Conservation (phyloP, 805 yeast genomes). For the Saturnispora besseyi region DNA sequence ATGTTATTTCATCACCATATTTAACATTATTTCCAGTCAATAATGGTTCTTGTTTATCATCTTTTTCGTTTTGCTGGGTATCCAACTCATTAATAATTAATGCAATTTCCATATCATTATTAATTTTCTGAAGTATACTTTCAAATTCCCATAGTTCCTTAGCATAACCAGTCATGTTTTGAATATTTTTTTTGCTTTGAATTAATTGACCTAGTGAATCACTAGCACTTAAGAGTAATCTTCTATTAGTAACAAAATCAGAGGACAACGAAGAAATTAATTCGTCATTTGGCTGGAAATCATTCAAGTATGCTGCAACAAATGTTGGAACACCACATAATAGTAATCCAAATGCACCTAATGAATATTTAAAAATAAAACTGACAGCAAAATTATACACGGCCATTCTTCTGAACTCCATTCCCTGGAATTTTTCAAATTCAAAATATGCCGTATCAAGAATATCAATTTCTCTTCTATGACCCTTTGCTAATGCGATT, state of each 20-base stretch:
- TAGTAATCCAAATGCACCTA: constrained; percentile 93
- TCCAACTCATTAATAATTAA: background rate
- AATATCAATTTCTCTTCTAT: constrained; percentile 64
- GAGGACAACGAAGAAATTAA: constrained; percentile 43
- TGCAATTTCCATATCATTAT: constrained; percentile 19
- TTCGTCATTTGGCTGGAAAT: constrained; percentile 38
- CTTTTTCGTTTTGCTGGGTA: background rate
- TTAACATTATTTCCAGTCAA: constrained; percentile 27
- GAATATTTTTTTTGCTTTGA: constrained; percentile 73
- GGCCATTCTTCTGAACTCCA: constrained; percentile 64
- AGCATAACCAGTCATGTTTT: constrained; percentile 78
- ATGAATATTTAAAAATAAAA: constrained; percentile 80
- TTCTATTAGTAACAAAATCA: constrained; percentile 81
- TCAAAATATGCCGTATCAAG: constrained; percentile 76
- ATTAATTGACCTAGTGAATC: constrained; percentile 83
- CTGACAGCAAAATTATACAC: constrained; percentile 79
- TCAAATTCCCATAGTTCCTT: constrained; percentile 64
- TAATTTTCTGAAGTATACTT: constrained; percentile 47
- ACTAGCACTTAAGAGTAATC: constrained; percentile 74
- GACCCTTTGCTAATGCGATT: constrained; percentile 78
- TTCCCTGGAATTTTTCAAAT: constrained; percentile 65
- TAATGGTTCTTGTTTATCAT: constrained; percentile 15
- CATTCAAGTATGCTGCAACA: constrained; percentile 23
- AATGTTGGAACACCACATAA: constrained; percentile 87
- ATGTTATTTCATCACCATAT: constrained; percentile 56